Conservation (phyloP, 2,329 filamentous ascomycete species). For the Ceratocystis ficicola region DNA sequence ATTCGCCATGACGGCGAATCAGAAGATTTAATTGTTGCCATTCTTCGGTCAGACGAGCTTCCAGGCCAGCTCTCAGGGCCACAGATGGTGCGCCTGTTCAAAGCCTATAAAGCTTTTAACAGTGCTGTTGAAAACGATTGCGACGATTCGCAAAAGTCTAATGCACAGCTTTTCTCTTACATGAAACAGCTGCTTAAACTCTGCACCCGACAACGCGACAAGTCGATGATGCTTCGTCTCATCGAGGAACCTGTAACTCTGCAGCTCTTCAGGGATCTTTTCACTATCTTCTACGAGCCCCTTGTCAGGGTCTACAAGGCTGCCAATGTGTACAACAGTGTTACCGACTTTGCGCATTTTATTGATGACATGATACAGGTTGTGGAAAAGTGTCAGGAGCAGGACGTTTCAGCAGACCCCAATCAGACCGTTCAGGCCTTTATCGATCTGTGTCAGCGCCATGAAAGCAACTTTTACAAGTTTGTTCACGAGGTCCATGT, state of each 20-base stretch:
- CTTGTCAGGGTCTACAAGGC: slow-evolving; percentile 96
- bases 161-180: slow-evolving; percentile 83
- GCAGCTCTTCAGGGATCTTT: slow-evolving; percentile 88
- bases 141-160: slow-evolving; percentile 81
- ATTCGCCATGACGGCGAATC: slow-evolving; percentile 61
- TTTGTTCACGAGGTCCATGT: slow-evolving; percentile 97
- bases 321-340: slow-evolving; percentile 92
- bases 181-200: slow-evolving; percentile 92
- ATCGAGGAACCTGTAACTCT: slow-evolving; percentile 96
- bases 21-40: slow-evolving; percentile 71
- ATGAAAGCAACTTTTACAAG: slow-evolving; percentile 97
- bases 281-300: slow-evolving; percentile 98
- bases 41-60: slow-evolving; percentile 61
- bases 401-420: slow-evolving; percentile 83
- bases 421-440: slow-evolving; percentile 98
- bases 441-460: slow-evolving; percentile 87
- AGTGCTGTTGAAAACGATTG: slow-evolving; percentile 73
- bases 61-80: slow-evolving; percentile 59
- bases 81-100: slow-evolving; percentile 77
- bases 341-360: slow-evolving; percentile 90
- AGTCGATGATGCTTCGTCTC: slow-evolving; percentile 90
- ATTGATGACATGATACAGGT: slow-evolving; percentile 84
- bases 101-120: slow-evolving; percentile 93
- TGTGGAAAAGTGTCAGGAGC: slow-evolving; percentile 52
- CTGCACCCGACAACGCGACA: slow-evolving; percentile 81